phyloP scores from a whole-genome alignment of 75 land plant genomes.

The Sequoia sempervirens region DNA sequence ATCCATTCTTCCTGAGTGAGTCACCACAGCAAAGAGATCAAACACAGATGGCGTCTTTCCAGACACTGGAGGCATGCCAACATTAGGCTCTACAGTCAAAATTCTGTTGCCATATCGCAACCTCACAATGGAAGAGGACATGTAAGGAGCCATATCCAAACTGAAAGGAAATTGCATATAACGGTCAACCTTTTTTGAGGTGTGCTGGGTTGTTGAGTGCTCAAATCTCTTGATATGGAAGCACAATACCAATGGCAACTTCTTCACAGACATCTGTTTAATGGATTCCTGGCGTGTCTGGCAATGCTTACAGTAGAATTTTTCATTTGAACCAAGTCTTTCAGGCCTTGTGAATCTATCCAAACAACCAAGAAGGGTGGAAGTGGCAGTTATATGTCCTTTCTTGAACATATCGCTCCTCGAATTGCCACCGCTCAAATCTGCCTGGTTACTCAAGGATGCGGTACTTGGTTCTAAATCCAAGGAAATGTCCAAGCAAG shows the following conservation, averaged over 20 bases:
- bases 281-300: conserved; percentile 70
- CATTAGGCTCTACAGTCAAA: conserved; percentile 45
- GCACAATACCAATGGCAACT: conserved; percentile 81
- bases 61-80: conserved; percentile 14
- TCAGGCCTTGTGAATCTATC: conserved; percentile 88
- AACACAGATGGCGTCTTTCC: conserved; percentile 52
- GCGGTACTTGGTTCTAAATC: conserved; percentile 58
- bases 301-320: conserved; percentile 79
- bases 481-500: conserved; percentile 86
- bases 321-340: conserved; percentile 73
- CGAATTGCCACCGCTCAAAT: conserved; percentile 12
- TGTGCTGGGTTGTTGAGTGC: conserved; percentile 61
- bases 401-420: conserved; percentile 13
- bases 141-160: conserved; percentile 75
- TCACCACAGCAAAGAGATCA: conserved; percentile 86
- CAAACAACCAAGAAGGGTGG: conserved; percentile 81
- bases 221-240: conserved; percentile 94
- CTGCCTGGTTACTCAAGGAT: not conserved
- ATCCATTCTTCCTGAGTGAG: conserved; percentile 80
- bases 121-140: conserved; percentile 77
- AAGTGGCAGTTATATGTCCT: conserved; percentile 18
- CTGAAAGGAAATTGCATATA: conserved; percentile 87
- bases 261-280: conserved; percentile 89
- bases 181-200: conserved; percentile 73
- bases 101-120: conserved; percentile 78